Conservation (phyloP, 2,329 filamentous ascomycete species). For the Fusarium euwallaceae region DNA sequence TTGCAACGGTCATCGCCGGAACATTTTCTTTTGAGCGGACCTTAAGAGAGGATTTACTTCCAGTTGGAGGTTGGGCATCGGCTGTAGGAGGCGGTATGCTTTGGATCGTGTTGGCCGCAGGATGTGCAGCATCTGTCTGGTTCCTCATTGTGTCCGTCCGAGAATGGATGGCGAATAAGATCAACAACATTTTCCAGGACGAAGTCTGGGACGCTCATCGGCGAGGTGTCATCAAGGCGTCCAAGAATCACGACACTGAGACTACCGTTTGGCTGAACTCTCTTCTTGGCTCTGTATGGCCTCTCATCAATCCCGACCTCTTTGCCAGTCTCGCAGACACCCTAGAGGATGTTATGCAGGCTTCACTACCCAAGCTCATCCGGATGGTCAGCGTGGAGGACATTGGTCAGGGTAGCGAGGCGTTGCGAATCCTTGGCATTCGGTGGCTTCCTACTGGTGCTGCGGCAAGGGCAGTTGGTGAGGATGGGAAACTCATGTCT, state of each 20-base stretch:
- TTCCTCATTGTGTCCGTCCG: slow-evolving; percentile 62
- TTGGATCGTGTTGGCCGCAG: slow-evolving; percentile 45
- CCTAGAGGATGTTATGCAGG: slow-evolving; percentile 85
- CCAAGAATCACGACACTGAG: slow-evolving; percentile 63
- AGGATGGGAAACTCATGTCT: slow-evolving; percentile 66
- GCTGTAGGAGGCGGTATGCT: slow-evolving; percentile 41
- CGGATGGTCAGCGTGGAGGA: slow-evolving; percentile 83
- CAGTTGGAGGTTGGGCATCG: slow-evolving; percentile 11
- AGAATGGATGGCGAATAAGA: slow-evolving; percentile 72
- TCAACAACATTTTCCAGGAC: slow-evolving; percentile 74
- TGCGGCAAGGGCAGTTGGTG: slow-evolving; percentile 70
- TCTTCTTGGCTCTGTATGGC: slow-evolving; percentile 76
- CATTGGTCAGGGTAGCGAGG: slow-evolving; percentile 80
- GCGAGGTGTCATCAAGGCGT: slow-evolving; percentile 61
- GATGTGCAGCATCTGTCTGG: slow-evolving; percentile 46
- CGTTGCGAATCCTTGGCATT: slow-evolving; percentile 77
- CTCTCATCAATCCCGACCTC: slow-evolving; percentile 80
- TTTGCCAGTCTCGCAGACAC: slow-evolving; percentile 77
- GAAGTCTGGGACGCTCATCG: slow-evolving; percentile 77
- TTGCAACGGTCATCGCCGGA: slow-evolving; percentile 49
- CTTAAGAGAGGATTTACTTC: slow-evolving; percentile 25
- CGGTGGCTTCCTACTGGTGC: slow-evolving; percentile 80
- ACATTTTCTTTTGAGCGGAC: slow-evolving; percentile 42
- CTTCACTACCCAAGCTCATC: slow-evolving; percentile 75
- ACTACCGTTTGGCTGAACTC: slow-evolving; percentile 82